Percentiles rank a stretch among this genome's conserved stretches.
Conservation (phyloP, 2,329 filamentous ascomycete genomes). For the Diplodia corticola region DNA sequence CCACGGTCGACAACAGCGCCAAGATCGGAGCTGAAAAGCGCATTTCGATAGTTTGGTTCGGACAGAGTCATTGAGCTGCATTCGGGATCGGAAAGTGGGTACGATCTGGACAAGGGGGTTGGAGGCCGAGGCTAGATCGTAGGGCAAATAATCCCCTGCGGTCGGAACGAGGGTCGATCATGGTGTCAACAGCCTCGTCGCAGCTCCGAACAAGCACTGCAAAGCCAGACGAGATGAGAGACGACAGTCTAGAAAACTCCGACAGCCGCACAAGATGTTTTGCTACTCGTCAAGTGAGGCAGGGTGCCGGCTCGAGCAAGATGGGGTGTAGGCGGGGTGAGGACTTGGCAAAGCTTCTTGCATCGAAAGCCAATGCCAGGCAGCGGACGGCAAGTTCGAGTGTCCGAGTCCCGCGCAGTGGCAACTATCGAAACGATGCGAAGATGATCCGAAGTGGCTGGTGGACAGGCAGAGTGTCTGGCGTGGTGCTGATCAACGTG, state of each 20-base stretch:
- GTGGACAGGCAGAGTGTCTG: neutral
- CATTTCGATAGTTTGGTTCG: neutral
- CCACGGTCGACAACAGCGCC: too few relatives aligned
- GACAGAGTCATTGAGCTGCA: neutral
- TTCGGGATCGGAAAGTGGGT: neutral
- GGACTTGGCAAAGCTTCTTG: too few relatives aligned
- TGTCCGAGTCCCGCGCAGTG: too few relatives aligned
- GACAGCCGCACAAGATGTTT: neutral
- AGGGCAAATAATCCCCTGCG: neutral
- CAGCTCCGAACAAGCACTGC: too few relatives aligned
- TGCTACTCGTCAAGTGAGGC: neutral
- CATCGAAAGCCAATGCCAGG: too few relatives aligned
- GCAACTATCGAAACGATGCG: neutral
- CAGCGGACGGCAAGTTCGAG: too few relatives aligned
- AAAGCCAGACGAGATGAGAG: neutral
- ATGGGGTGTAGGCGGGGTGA: too few relatives aligned
- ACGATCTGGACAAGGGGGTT: constrained; percentile 6
- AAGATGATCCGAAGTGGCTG: neutral
- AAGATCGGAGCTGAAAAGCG: neutral
- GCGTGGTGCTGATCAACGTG: neutral
- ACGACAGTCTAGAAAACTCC: neutral
- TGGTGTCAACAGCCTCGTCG: neutral
- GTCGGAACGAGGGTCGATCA: constrained; percentile 1
- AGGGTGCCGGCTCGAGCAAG: too few relatives aligned
- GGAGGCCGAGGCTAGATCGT: constrained; percentile 12